Percentiles rank a stretch among this genome's conserved stretches.
Evolutionary conservation across 2,329 filamentous ascomycete genomes (phyloP).

Genomic region (Endothia cerciana): DNA sequence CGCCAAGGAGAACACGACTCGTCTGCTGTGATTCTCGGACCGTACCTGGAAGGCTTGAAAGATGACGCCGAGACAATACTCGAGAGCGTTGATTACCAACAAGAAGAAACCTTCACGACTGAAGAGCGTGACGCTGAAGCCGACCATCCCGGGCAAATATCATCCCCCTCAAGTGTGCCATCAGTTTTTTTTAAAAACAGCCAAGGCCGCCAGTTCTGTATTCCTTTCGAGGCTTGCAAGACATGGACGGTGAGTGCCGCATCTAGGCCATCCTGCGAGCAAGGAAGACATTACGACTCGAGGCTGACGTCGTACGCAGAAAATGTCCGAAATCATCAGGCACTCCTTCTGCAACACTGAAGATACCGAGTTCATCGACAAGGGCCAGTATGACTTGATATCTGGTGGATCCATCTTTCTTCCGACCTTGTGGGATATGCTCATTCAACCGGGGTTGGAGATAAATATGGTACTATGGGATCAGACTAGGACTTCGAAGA

Average conservation of each 20-base stretch:
- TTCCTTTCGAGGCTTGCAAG: conserved; percentile 15
- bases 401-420: background rate
- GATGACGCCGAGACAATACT: conserved; percentile 16
- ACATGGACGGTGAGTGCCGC: conserved; percentile 11
- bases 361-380: background rate
- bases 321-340: conserved; percentile 13
- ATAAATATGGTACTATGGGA: background rate
- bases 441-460: conserved; percentile 1
- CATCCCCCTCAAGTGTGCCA: background rate
- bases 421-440: background rate
- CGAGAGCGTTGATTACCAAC: conserved; percentile 6
- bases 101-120: background rate
- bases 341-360: background rate
- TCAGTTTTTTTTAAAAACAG: conserved; percentile 1
- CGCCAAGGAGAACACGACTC: background rate
- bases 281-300: background rate
- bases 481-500: background rate
- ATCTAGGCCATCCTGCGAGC: background rate
- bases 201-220: background rate
- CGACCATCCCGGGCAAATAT: background rate
- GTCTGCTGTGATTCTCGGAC: conserved; percentile 3
- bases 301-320: background rate
- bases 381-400: conserved; percentile 1
- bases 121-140: background rate
- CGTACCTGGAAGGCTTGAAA: conserved; percentile 5